Evolutionary conservation across 495 filamentous ascomycete species (phyloP), one percentile per base, ranked within the genome.

Genomic region (Lepidopterella palustris): DNA sequence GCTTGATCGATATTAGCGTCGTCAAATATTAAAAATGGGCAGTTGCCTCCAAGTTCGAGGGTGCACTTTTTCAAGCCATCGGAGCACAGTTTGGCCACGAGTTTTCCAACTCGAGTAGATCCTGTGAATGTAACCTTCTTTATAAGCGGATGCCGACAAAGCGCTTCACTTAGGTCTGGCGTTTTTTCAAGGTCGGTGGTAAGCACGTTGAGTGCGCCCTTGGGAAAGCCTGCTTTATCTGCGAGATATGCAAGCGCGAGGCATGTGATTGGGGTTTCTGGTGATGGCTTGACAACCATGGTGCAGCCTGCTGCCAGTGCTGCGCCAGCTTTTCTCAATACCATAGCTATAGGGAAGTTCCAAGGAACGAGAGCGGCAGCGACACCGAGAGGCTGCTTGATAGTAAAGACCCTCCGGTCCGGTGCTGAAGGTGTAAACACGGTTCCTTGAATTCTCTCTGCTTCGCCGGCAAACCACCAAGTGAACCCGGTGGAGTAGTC

Each of bases 381-480:
- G 5, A 86, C 83, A 20, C 84, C 84, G 62, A 86, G 78, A 0
- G 83, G 82, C 71, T 89, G 86, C 73, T 88, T 88, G 58, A 88
- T 75, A 0, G 84, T 88, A 55, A 90, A 81, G 31, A 86, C 72
- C 4, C 87, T 76, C n/a, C 86, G 75, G 25, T 81, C 80, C 0
- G 84, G 81, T 0, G 78, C 72, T 0, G 83, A 69, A 8, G 85
- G 76, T 3, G 75, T 72, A 23, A 79, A 78, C 0, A 86, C 76
- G 0, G 78, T 78, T 25, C 87, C 86, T 4, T 82, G 80, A 11
- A 89, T 78, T 20, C 87, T 76, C 74, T 90, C 87, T 1, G 86
- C 85, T 66, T 90, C 86, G 8, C 74, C 79, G 0, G 76, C 70
- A 63, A 80, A 81, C 77, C 76, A 81, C 73, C 74, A 77, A 2